These are phyloP conservation scores for Pseudogymnoascus sp. DNA, from an alignment of 2,329 filamentous ascomycete species.

Conservation along the genomic window DNA sequence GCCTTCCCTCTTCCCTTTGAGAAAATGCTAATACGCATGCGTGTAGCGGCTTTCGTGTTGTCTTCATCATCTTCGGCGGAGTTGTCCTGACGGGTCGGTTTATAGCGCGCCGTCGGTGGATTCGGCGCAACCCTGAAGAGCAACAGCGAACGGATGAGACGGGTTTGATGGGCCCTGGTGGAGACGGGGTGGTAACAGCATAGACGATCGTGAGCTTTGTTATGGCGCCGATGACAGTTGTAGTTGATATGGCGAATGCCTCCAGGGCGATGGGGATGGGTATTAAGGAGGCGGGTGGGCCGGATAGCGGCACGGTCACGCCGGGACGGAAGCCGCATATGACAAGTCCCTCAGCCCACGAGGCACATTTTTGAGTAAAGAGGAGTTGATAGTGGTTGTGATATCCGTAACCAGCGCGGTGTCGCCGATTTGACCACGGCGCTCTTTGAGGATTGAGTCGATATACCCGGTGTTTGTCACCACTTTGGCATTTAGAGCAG, in stretches of 20 bases:
- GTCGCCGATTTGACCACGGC: background rate
- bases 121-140: background rate
- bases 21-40: background rate
- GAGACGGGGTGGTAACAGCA: background rate
- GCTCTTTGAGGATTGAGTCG: background rate
- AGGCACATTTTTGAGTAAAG: background rate
- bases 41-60: background rate
- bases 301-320: background rate
- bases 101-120: background rate
- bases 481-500: too few relatives aligned
- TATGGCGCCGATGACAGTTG: background rate
- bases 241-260: background rate
- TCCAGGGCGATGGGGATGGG: background rate
- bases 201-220: background rate
- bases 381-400: background rate
- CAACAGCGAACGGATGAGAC: background rate
- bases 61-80: background rate
- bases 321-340: background rate
- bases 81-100: background rate
- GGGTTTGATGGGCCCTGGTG: background rate
- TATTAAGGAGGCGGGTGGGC: background rate
- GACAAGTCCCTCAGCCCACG: background rate
- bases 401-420: background rate
- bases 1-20: background rate
- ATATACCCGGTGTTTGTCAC: too few relatives aligned